Evolutionary conservation across 768 basidiomycete genomes (phyloP).

Genomic region (Leccinellum luteum): DNA sequence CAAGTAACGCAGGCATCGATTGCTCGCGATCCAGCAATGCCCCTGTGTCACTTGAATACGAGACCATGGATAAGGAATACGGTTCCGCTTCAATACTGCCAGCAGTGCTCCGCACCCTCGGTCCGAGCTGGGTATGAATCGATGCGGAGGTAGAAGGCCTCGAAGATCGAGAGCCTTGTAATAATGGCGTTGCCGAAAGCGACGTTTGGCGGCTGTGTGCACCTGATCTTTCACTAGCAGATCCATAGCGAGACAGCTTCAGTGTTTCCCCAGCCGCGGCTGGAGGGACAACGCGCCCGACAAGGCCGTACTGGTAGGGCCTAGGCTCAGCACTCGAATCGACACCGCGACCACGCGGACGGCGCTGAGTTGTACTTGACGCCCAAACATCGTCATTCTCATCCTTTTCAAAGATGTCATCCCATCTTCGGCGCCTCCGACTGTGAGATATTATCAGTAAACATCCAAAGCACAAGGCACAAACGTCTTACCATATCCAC

Average conservation of each 20-base stretch:
- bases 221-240: conserved; percentile 21
- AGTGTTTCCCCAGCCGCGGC: conserved; percentile 30
- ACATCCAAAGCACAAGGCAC: conserved; percentile 2
- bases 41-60: conserved; percentile 12
- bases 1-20: conserved; percentile 1
- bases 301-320: conserved; percentile 63
- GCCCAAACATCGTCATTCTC: conserved; percentile 25
- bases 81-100: conserved; percentile 7
- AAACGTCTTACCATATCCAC: conserved; percentile 46
- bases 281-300: conserved; percentile 42
- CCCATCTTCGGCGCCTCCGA: conserved; percentile 46
- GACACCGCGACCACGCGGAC: conserved; percentile 26
- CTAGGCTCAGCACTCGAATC: conserved; percentile 40
- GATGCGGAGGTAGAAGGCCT: conserved; percentile 47
- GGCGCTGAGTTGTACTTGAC: conserved; percentile 17
- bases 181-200: conserved; percentile 23
- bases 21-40: conserved; percentile 4
- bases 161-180: conserved; percentile 25
- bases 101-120: conserved; percentile 6
- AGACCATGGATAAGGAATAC: conserved; percentile 23
- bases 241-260: conserved; percentile 33
- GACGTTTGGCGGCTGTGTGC: conserved; percentile 26
- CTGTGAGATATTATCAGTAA: conserved; percentile 28
- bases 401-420: conserved; percentile 51
- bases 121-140: conserved; percentile 19